Conservation (phyloP, 1,284 basidiomycete genomes). For the Apiotrichum gamsii region DNA sequence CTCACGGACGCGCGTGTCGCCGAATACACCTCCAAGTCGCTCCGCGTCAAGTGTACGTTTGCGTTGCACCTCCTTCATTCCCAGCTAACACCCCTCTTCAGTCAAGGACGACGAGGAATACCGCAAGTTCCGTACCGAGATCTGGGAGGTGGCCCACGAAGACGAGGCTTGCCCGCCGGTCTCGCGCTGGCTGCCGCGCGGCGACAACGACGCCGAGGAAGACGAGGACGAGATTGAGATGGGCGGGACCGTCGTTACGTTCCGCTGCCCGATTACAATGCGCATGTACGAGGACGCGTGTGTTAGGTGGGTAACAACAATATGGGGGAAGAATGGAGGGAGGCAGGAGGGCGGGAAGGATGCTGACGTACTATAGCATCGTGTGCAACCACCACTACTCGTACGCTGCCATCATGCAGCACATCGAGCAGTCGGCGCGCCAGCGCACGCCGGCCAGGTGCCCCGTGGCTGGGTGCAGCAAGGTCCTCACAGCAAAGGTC, state of each 20-base stretch:
- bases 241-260: constrained; percentile 72
- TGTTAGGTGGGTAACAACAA: constrained; percentile 50
- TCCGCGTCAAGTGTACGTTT: constrained; percentile 16
- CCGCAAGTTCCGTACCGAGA: constrained; percentile 56
- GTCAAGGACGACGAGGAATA: constrained; percentile 56
- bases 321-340: no score
- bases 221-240: constrained; percentile 73
- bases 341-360: no score
- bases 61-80: no score
- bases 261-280: constrained; percentile 70
- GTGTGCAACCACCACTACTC: constrained; percentile 28
- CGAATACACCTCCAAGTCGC: constrained; percentile 25
- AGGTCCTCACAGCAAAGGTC: constrained; percentile 17
- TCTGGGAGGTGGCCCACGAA: constrained; percentile 66
- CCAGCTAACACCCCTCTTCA: constrained; percentile 15
- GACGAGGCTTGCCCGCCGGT: constrained; percentile 64
- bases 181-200: constrained; percentile 59
- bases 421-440: constrained; percentile 8
- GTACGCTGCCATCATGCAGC: constrained; percentile 13
- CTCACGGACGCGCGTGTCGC: neutral
- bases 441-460: constrained; percentile 17
- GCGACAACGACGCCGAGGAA: constrained; percentile 67
- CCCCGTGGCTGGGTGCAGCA: constrained; percentile 35
- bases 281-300: constrained; percentile 60
- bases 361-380: constrained; percentile 48